A percentile compares a stretch with the other conserved stretches of the same genome.
These are phyloP conservation scores for Monilinia polystroma DNA, from an alignment of 2,329 filamentous ascomycete species.

Conservation along the genomic window DNA sequence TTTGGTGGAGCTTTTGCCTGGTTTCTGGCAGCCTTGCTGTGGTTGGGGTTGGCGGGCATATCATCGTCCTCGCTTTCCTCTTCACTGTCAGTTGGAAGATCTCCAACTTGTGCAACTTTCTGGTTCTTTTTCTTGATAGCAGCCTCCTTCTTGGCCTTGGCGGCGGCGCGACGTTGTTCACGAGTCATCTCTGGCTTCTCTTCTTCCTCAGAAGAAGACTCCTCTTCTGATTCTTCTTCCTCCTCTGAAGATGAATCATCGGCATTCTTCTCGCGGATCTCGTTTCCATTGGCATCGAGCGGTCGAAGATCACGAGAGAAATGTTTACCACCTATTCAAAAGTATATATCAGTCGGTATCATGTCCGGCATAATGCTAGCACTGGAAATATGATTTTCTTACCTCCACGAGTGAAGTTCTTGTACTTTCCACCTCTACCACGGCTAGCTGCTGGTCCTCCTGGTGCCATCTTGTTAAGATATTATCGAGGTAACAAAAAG, in stretches of 20 bases:
- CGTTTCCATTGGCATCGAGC: constrained; percentile 83
- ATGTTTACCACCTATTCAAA: constrained; percentile 76
- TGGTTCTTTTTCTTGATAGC: constrained; percentile 76
- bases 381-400: constrained; percentile 37
- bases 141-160: constrained; percentile 88
- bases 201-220: constrained; percentile 48
- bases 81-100: constrained; percentile 72
- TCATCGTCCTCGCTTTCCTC: constrained; percentile 58
- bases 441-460: constrained; percentile 44
- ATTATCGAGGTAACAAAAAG: not conserved
- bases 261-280: constrained; percentile 74
- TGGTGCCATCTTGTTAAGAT: constrained; percentile 48
- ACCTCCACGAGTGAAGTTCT: constrained; percentile 92
- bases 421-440: constrained; percentile 89
- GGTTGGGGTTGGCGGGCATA: constrained; percentile 89
- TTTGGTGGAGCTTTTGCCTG: constrained; percentile 48
- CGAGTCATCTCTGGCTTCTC: constrained; percentile 63
- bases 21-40: constrained; percentile 70
- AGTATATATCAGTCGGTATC: constrained; percentile 28
- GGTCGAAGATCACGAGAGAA: constrained; percentile 91
- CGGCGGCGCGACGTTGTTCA: constrained; percentile 82
- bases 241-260: constrained; percentile 49
- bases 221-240: constrained; percentile 54
- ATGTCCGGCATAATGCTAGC: no score
- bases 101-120: constrained; percentile 74